Evolutionary conservation across 768 basidiomycete genomes (phyloP), one percentile per base, ranked within the genome.

Genomic region (Phanerochaete carnosa): DNA sequence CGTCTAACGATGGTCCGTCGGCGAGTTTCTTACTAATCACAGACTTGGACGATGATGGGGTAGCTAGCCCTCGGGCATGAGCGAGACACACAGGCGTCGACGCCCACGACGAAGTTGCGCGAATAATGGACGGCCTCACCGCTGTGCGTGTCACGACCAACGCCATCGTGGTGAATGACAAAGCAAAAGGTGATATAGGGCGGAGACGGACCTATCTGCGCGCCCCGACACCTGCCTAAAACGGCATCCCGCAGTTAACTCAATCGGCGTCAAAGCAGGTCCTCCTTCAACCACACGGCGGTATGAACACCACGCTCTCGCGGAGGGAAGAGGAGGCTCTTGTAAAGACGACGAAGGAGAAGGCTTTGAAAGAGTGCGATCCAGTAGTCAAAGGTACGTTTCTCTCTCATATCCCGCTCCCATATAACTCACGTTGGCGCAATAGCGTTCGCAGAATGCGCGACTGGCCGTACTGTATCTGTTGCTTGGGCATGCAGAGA

Each of bases 271-370:
- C 23, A 43, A 29, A 3, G 39, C 25, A 30, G 19, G 8, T 39
- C 16, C 16, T 28, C 22, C 30, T 55, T 39, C n/a, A 16, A 32
- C 30, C 53, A 19, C 33, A 25, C 22, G 28, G n/a, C 19, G 43
- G 23, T 37, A 94, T 94, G 93, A 86, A 93, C 73, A 43, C 39
- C 39, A 82, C 92, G 45, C 83, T 95, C 32, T 95, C 93, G 37
- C 83, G 92, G 58, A 82, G 93, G 52, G 93, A 95, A 76, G 93
- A 95, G 71, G 93, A 95, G 47, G 88, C 87, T 8, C 81, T 95
- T 43, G 73, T 89, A 39, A 94, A 95, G 73, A 79, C 89, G 25
- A 89, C 91, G 9, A 95, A 94, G 69, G 84, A 86, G 16, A 79
- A 80, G 59, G 93, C 94, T 13, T 73, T 94, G 69, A 86, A 83